A percentile compares a stretch with the other conserved stretches of the same genome.
These are phyloP conservation scores for Citrus inodora DNA, from an alignment of 345 rosid genomes.

Conservation along the genomic window DNA sequence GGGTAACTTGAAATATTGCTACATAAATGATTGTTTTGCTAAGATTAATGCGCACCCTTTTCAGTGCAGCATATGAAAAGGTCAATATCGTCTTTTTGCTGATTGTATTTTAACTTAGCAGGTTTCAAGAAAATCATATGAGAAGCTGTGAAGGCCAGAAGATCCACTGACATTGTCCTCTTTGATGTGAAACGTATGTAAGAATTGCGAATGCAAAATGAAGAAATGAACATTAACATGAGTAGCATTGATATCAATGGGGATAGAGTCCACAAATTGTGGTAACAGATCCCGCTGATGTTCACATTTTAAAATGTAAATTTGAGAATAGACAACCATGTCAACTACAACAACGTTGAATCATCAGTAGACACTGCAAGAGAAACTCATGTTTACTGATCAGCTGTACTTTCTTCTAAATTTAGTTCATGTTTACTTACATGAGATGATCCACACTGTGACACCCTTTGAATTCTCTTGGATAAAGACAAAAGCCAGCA, in stretches of 20 bases:
- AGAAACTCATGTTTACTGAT: too few relatives aligned
- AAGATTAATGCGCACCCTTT: neutral
- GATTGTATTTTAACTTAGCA: conserved; percentile 9
- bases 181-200: neutral
- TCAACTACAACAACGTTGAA: too few relatives aligned
- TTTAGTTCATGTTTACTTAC: too few relatives aligned
- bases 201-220: neutral
- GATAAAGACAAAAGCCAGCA: neutral
- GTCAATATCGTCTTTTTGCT: neutral
- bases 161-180: neutral
- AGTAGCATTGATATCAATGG: too few relatives aligned
- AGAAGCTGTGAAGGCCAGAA: conserved; percentile 31
- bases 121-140: conserved; percentile 50
- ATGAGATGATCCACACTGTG: neutral
- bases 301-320: too few relatives aligned
- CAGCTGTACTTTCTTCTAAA: too few relatives aligned
- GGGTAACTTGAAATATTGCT: conserved; percentile 21
- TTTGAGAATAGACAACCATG: too few relatives aligned
- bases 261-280: too few relatives aligned
- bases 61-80: neutral
- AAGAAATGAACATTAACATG: neutral
- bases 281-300: too few relatives aligned
- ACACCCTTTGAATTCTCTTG: neutral
- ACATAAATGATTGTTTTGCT: too few relatives aligned
- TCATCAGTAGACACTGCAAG: too few relatives aligned